Percentiles rank a stretch among this genome's conserved stretches.
phyloP scores from a whole-genome alignment of 164 flowering plant genomes.

The Santalum album region DNA sequence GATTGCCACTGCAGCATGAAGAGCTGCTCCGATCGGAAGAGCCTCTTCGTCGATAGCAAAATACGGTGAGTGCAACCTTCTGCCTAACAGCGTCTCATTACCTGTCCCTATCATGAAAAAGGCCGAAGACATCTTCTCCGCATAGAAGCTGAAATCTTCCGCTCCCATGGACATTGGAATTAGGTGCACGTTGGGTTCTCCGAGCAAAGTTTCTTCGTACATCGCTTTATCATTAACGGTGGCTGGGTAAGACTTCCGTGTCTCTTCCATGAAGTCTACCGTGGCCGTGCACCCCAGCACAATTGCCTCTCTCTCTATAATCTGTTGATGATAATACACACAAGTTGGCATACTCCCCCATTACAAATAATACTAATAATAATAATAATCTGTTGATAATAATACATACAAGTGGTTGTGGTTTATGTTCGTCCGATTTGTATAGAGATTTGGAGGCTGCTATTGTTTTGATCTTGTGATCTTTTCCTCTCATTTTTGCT shows the following conservation, averaged over 20 bases:
- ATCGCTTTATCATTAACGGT: constrained; percentile 45
- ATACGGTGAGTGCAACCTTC: constrained; percentile 42
- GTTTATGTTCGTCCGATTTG: no score
- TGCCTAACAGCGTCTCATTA: constrained; percentile 30
- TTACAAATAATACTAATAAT: no score
- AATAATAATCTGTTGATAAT: no score
- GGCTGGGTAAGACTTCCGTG: constrained; percentile 36
- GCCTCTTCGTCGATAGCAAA: constrained; percentile 53
- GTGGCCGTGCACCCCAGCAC: constrained; percentile 47
- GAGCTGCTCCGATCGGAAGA: constrained; percentile 71
- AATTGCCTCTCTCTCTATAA: constrained; percentile 48
- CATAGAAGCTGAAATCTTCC: constrained; percentile 70
- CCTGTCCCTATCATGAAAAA: constrained; percentile 40
- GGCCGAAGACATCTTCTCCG: constrained; percentile 37
- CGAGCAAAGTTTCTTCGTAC: constrained; percentile 42
- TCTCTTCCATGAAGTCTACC: constrained; percentile 59
- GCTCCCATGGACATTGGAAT: constrained; percentile 41
- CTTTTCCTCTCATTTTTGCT: no score
- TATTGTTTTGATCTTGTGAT: no score
- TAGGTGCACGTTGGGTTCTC: constrained; percentile 34
- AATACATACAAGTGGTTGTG: no score
- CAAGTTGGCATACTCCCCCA: neutral
- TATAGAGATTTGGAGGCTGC: no score
- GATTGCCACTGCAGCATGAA: constrained; percentile 65
- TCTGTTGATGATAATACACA: constrained; percentile 21